Evolutionary conservation across 2,329 filamentous ascomycete species (phyloP), one percentile per base, ranked within the genome.

Genomic region (Dactylellina sp.): DNA sequence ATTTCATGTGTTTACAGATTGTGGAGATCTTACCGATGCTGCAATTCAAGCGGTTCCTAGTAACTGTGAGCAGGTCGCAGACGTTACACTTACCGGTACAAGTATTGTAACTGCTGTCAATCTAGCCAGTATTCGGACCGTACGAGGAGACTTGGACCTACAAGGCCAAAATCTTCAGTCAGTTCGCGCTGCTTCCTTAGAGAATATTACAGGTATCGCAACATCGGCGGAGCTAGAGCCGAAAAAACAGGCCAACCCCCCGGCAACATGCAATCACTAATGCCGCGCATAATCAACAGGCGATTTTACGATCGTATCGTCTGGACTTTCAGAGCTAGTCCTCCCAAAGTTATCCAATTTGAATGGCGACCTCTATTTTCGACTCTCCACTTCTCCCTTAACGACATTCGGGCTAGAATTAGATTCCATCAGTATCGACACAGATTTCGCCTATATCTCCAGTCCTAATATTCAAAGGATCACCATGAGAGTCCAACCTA

Each of bases 251-350:
- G 12, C 32, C 12, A 35, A 35, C 32, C 12, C 32, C 32, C 16
- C n/a, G n/a, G n/a, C n/a, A n/a, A n/a, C n/a, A n/a, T n/a, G n/a
- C n/a, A n/a, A n/a, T n/a, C n/a, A n/a, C n/a, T n/a, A n/a, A n/a
- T n/a, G n/a, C n/a, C n/a, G n/a, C n/a, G n/a, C n/a, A n/a, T n/a
- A n/a, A 46, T 20, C 18, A 28, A 14, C 46, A 70, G 64, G 64
- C 47, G 64, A 70, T 14, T 70, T 70, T 12, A 70, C 64, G 7
- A 60, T 70, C 2, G 16, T 35, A 16, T 70, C 55, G 2, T 55
- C 55, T 7, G 40, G 40, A 11, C 14, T 70, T 6, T 60, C 53
- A 1, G 12, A 42, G 2, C 25, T 70, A 4, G 12, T 16, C 11
- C 28, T 55, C 25, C 24, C 46, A 3, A 40, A 47, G 9, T 28